Base-by-base conservation (phyloP, 192 early-diverging fungal species). In the Chytriomyces sp. region DNA sequence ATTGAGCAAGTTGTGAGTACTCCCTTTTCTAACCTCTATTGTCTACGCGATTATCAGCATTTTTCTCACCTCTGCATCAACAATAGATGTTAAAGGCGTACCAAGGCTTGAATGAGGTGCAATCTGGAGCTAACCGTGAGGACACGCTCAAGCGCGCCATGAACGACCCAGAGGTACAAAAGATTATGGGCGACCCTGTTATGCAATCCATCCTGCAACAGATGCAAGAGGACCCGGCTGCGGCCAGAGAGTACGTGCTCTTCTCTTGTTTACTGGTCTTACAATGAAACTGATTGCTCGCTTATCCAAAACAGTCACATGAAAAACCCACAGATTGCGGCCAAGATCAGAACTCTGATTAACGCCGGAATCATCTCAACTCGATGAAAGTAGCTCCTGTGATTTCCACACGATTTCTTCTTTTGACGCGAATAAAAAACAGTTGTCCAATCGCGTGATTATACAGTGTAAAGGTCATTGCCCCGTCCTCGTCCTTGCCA, bases 131-230 rank as follows among this genome's bases (percentile, higher is more conserved):
- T 25, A 88, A 90, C 64, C 81, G 85, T 52, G 94, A 95, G 73
- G 92, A 99, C 77, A 87, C 85, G 12, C 66, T 93, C 41, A 88
- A 90, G 72, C 82, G 89, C 39, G 97, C 97, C n/a, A 88, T 91
- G 79, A 86, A 91, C 53, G 90, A 99, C 78, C 97, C 97, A 61
- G 95, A 96, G 81, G 89, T 98, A 25, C 82, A 91, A 71, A 82
- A 83, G 64, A 88, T 98, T 67, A 82, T 99, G 77, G 84, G 74
- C 22, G 96, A 99, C 80, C 97, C 97, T 14, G 88, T 93, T 65
- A 99, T 99, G 97, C 91, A 93, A 75, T 87, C 88, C 77, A 98
- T 99, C 67, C 86, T 99, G 71, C 89, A 95, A 80, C 95, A 97
- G 80, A 97, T 97, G 94, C 94, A 98, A 80, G 85, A 91, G 67